A percentile compares a stretch with the other conserved stretches of the same genome.
Evolutionary conservation across 2,329 filamentous ascomycete genomes (phyloP).

Genomic region (Neonectria hederae): DNA sequence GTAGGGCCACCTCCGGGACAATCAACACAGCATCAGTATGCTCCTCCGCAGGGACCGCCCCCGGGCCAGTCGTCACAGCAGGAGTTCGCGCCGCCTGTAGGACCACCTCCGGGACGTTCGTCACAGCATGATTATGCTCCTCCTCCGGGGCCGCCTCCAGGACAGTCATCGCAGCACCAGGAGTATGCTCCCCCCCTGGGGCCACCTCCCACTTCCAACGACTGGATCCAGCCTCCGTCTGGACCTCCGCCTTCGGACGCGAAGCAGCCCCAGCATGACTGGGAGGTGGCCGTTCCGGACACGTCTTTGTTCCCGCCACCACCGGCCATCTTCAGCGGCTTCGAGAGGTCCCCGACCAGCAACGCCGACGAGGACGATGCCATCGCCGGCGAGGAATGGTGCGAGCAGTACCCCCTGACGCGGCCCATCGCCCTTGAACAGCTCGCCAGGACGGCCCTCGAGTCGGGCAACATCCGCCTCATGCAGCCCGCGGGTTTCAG

Average conservation of each 20-base stretch:
- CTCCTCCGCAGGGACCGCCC: conserved; percentile 45
- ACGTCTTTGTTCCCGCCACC: conserved; percentile 78
- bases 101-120: conserved; percentile 46
- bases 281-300: conserved; percentile 76
- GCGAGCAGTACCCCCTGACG: conserved; percentile 66
- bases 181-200: conserved; percentile 42
- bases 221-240: conserved; percentile 46
- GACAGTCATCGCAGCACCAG: conserved; percentile 29
- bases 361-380: conserved; percentile 75
- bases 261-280: conserved; percentile 65
- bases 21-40: conserved; percentile 37
- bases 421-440: conserved; percentile 60
- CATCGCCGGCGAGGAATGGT: conserved; percentile 73
- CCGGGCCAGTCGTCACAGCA: conserved; percentile 30
- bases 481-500: conserved; percentile 60
- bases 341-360: conserved; percentile 71
- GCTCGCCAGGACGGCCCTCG: conserved; percentile 58
- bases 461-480: conserved; percentile 62
- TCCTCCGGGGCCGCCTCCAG: conserved; percentile 49
- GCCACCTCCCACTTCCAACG: conserved; percentile 40
- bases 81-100: conserved; percentile 41
- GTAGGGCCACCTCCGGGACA: conserved; percentile 46
- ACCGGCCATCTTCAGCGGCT: conserved; percentile 70
- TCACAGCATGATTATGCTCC: conserved; percentile 40
- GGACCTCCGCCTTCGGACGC: conserved; percentile 47